Base-by-base conservation (phyloP, 345 rosid genomes). In the Populus alba region DNA sequence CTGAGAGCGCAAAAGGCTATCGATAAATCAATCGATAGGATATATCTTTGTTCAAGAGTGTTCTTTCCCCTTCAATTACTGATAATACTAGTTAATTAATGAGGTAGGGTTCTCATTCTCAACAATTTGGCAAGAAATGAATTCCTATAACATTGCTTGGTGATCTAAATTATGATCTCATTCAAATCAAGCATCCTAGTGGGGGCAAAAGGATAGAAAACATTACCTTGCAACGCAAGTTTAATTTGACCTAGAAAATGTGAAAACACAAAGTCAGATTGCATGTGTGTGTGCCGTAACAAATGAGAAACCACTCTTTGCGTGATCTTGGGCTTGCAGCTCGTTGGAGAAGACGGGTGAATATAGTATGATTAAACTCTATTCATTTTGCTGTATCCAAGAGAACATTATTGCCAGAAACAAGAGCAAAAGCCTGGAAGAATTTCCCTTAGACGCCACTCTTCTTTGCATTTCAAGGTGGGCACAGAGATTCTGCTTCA, bases 401-500 rank as follows among this genome's bases (percentile, higher is more conserved):
- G 39, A 66, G 39, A 63, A 11, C 27, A 62, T 27, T 62, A 49
- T 39, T 31, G 37, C 31, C 17, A 6, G 66, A 63, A 20, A 66
- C 68, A 11, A 9, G 55, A 63, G 22, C 57, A 6, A 2, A 77
- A n/a, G 49, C 43, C n/a, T 9, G 69, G 31, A 70, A 77, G 31
- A 17, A 12, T 37, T 35, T 75, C 69, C 66, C 82, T 75, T 82
- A 59, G 61, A 79, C 85, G 80, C 68, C 17, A 82, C 82, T 82
- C 85, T 71, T 75, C 71, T 75, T 75, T 16, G 8, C 15, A 20
- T 75, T 71, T 41, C 83, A 66, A 76, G 51, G 72, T 38, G 31
- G 5, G 38, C 18, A 31, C 16, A 6, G 18, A 47, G 9, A 17
- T 51, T 51, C 20, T 51, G 10, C 17, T 15, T 15, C 4, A 25